Evolutionary conservation across 805 yeast species (phyloP).

Genomic region (Cyberlindnera samutprakarnensis): DNA sequence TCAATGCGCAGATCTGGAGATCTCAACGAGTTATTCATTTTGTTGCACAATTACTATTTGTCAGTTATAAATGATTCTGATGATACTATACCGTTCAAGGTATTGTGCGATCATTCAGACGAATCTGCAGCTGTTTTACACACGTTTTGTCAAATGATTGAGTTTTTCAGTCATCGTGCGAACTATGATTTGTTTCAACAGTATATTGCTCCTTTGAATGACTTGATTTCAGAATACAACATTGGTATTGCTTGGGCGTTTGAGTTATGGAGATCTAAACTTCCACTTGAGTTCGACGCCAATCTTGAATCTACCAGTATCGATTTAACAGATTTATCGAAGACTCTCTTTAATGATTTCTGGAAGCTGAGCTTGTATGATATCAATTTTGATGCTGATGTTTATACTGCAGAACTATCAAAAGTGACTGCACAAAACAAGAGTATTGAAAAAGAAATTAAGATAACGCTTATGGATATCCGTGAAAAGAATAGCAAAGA

Average conservation of each 20-base stretch:
- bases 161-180: conserved; percentile 37
- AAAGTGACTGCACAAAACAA: conserved; percentile 31
- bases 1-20: conserved; percentile 36
- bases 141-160: conserved; percentile 52
- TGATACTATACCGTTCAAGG: conserved; percentile 50
- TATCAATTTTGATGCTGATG: conserved; percentile 41
- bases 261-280: conserved; percentile 61
- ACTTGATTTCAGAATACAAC: conserved; percentile 34
- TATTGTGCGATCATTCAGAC: conserved; percentile 64
- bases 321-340: conserved; percentile 24
- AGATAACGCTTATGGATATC: conserved; percentile 3
- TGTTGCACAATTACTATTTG: conserved; percentile 44
- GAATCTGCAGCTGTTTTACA: conserved; percentile 63
- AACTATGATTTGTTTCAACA: conserved; percentile 25
- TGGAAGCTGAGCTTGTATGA: conserved; percentile 75
- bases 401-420: conserved; percentile 42
- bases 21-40: conserved; percentile 57
- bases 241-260: conserved; percentile 61
- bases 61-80: conserved; percentile 29
- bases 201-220: conserved; percentile 33
- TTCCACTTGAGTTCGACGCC: conserved; percentile 22
- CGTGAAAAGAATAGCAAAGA: conserved; percentile 3
- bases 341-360: conserved; percentile 48
- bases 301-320: conserved; percentile 15
- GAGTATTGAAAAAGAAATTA: conserved; percentile 30